Base-by-base conservation (phyloP, 768 basidiomycete genomes). In the Lenzites betulinus region DNA sequence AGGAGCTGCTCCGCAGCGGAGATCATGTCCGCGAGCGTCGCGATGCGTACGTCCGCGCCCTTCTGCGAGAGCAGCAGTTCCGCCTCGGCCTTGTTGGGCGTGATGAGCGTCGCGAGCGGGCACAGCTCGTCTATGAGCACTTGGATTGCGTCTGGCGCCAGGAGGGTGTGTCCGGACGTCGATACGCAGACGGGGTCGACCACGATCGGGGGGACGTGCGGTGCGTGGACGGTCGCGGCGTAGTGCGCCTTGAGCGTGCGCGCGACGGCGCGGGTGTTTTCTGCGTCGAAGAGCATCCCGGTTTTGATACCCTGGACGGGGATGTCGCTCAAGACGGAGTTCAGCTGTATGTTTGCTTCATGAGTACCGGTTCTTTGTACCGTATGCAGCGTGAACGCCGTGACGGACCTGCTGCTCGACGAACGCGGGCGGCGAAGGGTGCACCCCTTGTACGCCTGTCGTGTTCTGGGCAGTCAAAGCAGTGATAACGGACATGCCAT, bases 401-500 rank as follows among this genome's bases (percentile, higher is more conserved):
- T 4, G 46, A 47, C 46, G 18, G 26, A 86, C 92, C 81, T 97
- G 95, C 63, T 89, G 77, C 51, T 75, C 77, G 35, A 97, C 81
- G 67, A 95, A 94, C 12, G 77, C 78, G 0, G 90, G 81, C 0
- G 90, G 87, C 9, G 83, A 71, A 2, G 86, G 79, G 59, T 90
- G 84, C 0, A 96, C 81, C 0, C 75, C 88, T 60, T 92, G 86
- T 0, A 97, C 93, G 3, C 91, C 94, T 3, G 72, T 79, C 0
- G 93, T 95, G 72, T 95, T 97, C 71, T 97, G 95, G 0, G 94
- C 91, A 0, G 92, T 94, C 47, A 96, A 70, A 0, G 92, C 95
- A 1, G 95, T 95, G 53, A 95, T 74, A 8, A 85, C 92, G 61
- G 87, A 90, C 15, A 89, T 79, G 15, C 92, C 94, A 67, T 92